A percentile compares a stretch with the other conserved stretches of the same genome.
phyloP scores from a whole-genome alignment of 169 alveolate genomes.

The Cryptosporidium ubiquitum region DNA sequence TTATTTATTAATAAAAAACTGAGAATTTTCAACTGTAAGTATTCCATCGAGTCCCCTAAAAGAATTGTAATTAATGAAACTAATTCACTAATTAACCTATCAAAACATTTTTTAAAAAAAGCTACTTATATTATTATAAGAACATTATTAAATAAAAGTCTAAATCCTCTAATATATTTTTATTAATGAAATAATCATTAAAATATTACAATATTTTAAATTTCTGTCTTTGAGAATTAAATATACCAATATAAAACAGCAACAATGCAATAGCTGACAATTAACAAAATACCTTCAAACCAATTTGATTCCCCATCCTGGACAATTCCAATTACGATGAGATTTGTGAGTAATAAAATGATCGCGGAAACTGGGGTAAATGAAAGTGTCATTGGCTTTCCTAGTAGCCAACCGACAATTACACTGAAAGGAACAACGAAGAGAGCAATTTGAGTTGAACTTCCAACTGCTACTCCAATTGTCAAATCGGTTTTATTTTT shows the following conservation, averaged over 20 bases:
- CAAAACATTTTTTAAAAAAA: not conserved
- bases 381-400: slow-evolving; percentile 85
- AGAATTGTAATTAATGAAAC: not conserved
- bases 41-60: not conserved
- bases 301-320: slow-evolving; percentile 89
- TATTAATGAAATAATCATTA: not conserved
- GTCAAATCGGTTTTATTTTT: slow-evolving; percentile 88
- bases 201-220: not conserved
- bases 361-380: slow-evolving; percentile 83
- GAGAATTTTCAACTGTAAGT: not conserved
- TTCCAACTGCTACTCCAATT: slow-evolving; percentile 91
- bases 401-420: slow-evolving; percentile 87
- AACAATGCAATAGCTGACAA: slow-evolving; percentile 84
- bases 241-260: slow-evolving; percentile 81
- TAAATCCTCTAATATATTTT: slow-evolving; percentile 2
- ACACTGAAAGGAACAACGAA: slow-evolving; percentile 89
- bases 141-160: not conserved
- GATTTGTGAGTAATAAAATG: slow-evolving; percentile 81
- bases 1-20: not conserved
- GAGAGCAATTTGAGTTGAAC: slow-evolving; percentile 85
- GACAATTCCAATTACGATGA: slow-evolving; percentile 83
- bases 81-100: not conserved
- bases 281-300: slow-evolving; percentile 87
- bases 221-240: slow-evolving; percentile 31
- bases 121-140: not conserved